These are phyloP conservation scores for Magnusiomyces suaveolens DNA, from an alignment of 1,139 yeast species.

Conservation along the genomic window DNA sequence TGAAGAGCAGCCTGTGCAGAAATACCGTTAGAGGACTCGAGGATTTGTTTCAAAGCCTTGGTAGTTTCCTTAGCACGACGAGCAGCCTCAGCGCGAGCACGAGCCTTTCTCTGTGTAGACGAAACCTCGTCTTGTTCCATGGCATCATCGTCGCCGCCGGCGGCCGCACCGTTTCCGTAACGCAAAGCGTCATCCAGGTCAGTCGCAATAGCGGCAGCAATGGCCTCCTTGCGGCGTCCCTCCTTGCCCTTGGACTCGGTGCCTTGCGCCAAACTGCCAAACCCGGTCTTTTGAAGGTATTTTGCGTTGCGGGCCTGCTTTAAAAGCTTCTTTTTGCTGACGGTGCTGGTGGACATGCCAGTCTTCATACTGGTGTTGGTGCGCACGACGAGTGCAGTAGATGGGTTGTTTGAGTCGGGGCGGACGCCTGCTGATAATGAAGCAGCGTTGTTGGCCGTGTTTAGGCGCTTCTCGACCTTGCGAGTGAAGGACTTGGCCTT, in stretches of 20 bases:
- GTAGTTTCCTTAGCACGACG: slow-evolving; percentile 21
- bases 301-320: slow-evolving; percentile 2
- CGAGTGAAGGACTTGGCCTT: slow-evolving; percentile 6
- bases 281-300: background rate
- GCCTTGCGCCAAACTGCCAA: background rate
- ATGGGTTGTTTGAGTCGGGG: background rate
- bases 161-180: slow-evolving; percentile 27
- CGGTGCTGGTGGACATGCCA: slow-evolving; percentile 2
- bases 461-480: background rate
- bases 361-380: slow-evolving; percentile 3
- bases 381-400: slow-evolving; percentile 4
- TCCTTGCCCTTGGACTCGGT: background rate
- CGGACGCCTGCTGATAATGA: background rate
- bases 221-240: background rate
- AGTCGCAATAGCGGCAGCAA: slow-evolving; percentile 3
- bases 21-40: slow-evolving; percentile 25
- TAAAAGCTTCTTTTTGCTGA: slow-evolving; percentile 3
- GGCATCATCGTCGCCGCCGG: slow-evolving; percentile 40
- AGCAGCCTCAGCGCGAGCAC: slow-evolving; percentile 20
- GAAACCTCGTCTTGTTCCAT: slow-evolving; percentile 17
- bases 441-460: background rate
- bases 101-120: slow-evolving; percentile 27
- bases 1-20: slow-evolving; percentile 55
- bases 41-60: slow-evolving; percentile 20
- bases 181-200: background rate